Evolutionary conservation across 2,329 filamentous ascomycete genomes (phyloP).

Genomic region (Hirsutella thompsonii): DNA sequence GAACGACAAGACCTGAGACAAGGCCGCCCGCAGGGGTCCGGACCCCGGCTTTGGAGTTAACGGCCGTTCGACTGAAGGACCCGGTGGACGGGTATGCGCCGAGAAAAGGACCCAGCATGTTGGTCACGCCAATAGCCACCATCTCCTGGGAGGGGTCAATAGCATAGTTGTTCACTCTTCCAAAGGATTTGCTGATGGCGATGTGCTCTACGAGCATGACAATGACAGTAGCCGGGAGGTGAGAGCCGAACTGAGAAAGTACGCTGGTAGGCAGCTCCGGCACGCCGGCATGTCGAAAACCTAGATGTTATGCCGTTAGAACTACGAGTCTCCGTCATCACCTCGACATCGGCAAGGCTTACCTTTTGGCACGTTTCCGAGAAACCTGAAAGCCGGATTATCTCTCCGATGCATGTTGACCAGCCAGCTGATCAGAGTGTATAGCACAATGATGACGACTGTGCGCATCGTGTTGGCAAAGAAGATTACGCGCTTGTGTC

Average conservation of each 20-base stretch:
- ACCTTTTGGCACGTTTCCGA: constrained; percentile 65
- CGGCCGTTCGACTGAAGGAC: constrained; percentile 91
- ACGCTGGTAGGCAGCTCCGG: constrained; percentile 56
- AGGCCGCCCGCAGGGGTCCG: constrained; percentile 83
- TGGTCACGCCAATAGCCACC: constrained; percentile 84
- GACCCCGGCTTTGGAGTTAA: constrained; percentile 94
- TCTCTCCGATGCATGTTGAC: constrained; percentile 57
- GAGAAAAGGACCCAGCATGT: constrained; percentile 81
- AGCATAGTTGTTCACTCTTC: constrained; percentile 87
- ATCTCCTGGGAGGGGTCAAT: constrained; percentile 95
- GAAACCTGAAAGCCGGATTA: constrained; percentile 58
- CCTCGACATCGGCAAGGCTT: neutral
- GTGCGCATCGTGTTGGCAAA: constrained; percentile 86
- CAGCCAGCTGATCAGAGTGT: constrained; percentile 81
- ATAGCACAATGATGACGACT: constrained; percentile 81
- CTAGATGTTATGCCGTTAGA: constrained; percentile 16
- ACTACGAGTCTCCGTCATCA: neutral
- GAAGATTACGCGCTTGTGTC: constrained; percentile 64
- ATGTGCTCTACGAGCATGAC: constrained; percentile 97
- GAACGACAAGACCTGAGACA: constrained; percentile 73
- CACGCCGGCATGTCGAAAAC: constrained; percentile 68
- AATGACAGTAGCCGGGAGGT: constrained; percentile 78
- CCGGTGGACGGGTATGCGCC: constrained; percentile 88
- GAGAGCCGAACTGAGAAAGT: constrained; percentile 52
- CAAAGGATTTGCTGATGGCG: constrained; percentile 93